A percentile compares a stretch with the other conserved stretches of the same genome.
Evolutionary conservation across 345 rosid genomes (phyloP).

Genomic region (Theobroma cacao): DNA sequence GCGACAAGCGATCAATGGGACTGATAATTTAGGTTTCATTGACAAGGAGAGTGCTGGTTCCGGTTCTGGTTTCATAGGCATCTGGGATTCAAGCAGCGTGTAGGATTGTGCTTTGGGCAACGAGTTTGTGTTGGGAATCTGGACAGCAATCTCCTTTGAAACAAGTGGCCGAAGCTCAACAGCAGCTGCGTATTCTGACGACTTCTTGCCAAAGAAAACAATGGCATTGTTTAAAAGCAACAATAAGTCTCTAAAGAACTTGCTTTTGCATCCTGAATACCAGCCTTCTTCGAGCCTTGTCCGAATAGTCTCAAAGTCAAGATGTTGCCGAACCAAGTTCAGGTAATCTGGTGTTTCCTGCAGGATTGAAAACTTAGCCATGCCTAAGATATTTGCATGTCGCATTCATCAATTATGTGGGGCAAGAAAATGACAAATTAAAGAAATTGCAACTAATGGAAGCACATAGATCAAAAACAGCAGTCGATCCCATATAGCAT

Average conservation of each 20-base stretch:
- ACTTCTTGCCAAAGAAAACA: slow-evolving; percentile 36
- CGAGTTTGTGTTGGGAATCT: slow-evolving; percentile 20
- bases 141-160: slow-evolving; percentile 37
- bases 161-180: slow-evolving; percentile 44
- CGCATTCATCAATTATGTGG: not conserved
- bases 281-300: slow-evolving; percentile 43
- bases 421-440: not conserved
- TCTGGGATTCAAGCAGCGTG: not conserved
- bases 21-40: slow-evolving; percentile 32
- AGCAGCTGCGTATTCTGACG: slow-evolving; percentile 46
- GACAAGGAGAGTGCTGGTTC: slow-evolving; percentile 25
- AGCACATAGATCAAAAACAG: not conserved
- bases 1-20: slow-evolving; percentile 43
- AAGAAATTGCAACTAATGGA: not conserved
- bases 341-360: slow-evolving; percentile 52
- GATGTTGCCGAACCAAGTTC: slow-evolving; percentile 48
- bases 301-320: slow-evolving; percentile 49
- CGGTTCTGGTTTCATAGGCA: slow-evolving; percentile 16
- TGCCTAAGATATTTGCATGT: not conserved
- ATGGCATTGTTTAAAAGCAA: slow-evolving; percentile 58
- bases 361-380: slow-evolving; percentile 1
- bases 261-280: slow-evolving; percentile 39
- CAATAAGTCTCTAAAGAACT: slow-evolving; percentile 55
- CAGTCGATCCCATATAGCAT: not conserved
- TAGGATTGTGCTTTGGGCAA: slow-evolving; percentile 18